Conservation (phyloP, 441 rosid species). For the Rhodomyrtus psidioides region DNA sequence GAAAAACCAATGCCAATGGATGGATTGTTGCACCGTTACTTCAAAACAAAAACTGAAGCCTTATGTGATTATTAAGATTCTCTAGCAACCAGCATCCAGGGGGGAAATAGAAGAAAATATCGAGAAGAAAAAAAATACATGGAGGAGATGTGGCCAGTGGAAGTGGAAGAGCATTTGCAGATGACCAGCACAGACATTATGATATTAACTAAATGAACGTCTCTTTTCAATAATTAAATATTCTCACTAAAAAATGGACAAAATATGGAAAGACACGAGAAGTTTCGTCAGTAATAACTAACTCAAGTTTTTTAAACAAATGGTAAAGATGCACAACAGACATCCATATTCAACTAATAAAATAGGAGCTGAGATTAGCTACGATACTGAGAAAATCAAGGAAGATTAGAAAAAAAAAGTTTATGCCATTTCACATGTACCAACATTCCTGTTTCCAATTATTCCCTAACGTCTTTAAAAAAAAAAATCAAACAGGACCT, state of each 20-base stretch:
- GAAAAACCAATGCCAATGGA: not conserved
- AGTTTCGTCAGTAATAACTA: not conserved
- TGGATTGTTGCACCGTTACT: not conserved
- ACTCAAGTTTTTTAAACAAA: not conserved
- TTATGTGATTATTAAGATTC: not conserved
- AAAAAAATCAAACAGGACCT: not conserved
- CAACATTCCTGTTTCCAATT: not conserved
- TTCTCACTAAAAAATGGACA: not conserved
- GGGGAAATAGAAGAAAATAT: not conserved
- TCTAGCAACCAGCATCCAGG: not conserved
- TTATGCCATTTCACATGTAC: not conserved
- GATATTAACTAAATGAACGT: not conserved
- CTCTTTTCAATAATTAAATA: not conserved
- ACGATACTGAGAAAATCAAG: not conserved
- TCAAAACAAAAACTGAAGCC: not conserved
- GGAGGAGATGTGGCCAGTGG: not conserved
- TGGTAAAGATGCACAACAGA: not conserved
- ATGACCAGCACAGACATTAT: not conserved
- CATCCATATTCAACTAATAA: not conserved
- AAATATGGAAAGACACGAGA: not conserved
- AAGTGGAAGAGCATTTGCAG: not conserved
- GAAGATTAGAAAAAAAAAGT: not conserved
- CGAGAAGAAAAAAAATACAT: not conserved
- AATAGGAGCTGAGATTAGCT: not conserved
- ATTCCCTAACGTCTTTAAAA: not conserved